Evolutionary conservation across 2,329 filamentous ascomycete species (phyloP).

Genomic region (Pseudocercospora fijiensis): DNA sequence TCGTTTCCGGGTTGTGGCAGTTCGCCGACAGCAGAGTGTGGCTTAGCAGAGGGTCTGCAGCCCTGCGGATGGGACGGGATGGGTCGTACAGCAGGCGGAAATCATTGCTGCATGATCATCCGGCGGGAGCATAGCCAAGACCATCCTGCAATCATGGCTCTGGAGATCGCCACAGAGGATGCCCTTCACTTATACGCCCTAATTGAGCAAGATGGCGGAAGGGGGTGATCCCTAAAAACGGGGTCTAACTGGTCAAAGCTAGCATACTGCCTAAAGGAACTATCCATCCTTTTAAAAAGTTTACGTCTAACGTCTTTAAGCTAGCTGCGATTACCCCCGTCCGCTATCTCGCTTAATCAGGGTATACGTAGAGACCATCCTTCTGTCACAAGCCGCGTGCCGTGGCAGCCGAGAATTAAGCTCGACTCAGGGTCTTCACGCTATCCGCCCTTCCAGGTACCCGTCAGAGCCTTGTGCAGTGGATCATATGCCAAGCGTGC

Average conservation of each 20-base stretch:
- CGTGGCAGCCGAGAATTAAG: conserved; percentile 24
- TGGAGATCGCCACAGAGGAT: conserved; percentile 20
- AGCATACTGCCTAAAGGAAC: too few species aligned
- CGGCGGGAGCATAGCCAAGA: conserved; percentile 17
- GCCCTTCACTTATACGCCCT: too few species aligned
- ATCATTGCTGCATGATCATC: not conserved
- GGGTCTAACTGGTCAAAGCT: too few species aligned
- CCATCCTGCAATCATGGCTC: conserved; percentile 9
- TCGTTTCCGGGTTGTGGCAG: conserved; percentile 11
- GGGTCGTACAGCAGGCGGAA: not conserved
- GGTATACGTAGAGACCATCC: conserved; percentile 18
- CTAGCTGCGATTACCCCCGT: too few species aligned
- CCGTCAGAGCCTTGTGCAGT: too few species aligned
- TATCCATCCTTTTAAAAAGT: too few species aligned
- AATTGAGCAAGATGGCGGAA: too few species aligned
- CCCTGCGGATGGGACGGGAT: not conserved
- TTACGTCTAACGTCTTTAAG: too few species aligned
- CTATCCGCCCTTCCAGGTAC: too few species aligned
- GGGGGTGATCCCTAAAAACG: too few species aligned
- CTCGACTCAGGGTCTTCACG: conserved; percentile 12
- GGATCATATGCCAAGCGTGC: conserved; percentile 16
- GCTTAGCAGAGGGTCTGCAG: not conserved
- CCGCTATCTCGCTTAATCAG: too few species aligned
- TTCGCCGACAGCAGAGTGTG: conserved; percentile 3
- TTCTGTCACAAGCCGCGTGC: conserved; percentile 18